These are phyloP conservation scores for Lodderomyces oxycetoniae DNA, from an alignment of 1,139 yeast genomes.

Conservation along the genomic window DNA sequence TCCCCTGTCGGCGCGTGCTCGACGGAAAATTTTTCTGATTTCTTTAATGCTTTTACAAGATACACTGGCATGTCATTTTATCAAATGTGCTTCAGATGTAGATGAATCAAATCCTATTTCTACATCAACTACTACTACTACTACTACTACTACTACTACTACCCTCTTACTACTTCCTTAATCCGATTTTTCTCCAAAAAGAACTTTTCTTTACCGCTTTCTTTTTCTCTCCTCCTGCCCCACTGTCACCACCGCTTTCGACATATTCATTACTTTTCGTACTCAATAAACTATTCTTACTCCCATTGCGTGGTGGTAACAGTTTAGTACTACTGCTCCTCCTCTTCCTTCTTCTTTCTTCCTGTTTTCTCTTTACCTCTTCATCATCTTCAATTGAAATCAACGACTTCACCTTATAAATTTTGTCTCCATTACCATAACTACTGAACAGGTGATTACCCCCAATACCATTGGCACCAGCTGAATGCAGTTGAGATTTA, in stretches of 20 bases:
- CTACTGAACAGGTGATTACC: not conserved
- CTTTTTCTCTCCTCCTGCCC: slow-evolving; percentile 16
- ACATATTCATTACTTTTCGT: slow-evolving; percentile 10
- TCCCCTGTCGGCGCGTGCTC: too few relatives aligned
- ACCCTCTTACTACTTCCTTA: slow-evolving; percentile 21
- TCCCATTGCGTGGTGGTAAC: not conserved
- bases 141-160: too few relatives aligned
- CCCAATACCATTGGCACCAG: not conserved
- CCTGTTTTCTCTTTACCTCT: slow-evolving; percentile 18
- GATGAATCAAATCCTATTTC: too few relatives aligned
- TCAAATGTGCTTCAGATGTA: too few relatives aligned
- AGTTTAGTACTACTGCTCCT: not conserved
- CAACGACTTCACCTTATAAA: slow-evolving; percentile 41
- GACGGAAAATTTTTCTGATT: too few relatives aligned
- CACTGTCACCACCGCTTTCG: slow-evolving; percentile 3
- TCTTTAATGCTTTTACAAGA: too few relatives aligned
- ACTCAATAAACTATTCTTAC: slow-evolving; percentile 9
- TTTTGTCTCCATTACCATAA: slow-evolving; percentile 11
- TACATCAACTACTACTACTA: too few relatives aligned
- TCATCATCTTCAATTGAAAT: slow-evolving; percentile 31
- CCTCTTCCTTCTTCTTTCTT: slow-evolving; percentile 11
- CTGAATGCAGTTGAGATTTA: slow-evolving; percentile 18
- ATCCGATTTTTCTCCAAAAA: slow-evolving; percentile 30
- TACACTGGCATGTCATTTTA: too few relatives aligned
- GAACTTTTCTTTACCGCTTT: slow-evolving; percentile 14